Conservation (phyloP, 495 filamentous ascomycete genomes). For the Lasiosphaeria ovina region DNA sequence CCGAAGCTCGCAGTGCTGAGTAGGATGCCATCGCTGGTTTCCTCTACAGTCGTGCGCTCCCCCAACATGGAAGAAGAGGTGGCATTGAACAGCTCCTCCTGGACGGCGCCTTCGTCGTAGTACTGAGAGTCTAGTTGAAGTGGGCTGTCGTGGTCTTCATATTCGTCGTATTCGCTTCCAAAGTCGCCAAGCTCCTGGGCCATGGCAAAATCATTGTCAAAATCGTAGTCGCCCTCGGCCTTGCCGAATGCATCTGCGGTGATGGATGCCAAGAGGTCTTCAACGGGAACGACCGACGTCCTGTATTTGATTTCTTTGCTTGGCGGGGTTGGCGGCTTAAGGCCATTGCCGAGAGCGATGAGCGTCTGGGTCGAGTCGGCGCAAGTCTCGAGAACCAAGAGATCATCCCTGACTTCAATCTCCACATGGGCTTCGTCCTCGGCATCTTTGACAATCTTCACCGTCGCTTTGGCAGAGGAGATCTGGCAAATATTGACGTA, state of each 20-base stretch:
- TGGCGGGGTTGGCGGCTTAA: conserved; percentile 79
- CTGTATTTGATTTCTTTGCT: conserved; percentile 79
- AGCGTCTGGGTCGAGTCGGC: conserved; percentile 97
- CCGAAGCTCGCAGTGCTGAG: conserved; percentile 60
- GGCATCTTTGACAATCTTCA: conserved; percentile 51
- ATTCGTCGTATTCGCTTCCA: conserved; percentile 30
- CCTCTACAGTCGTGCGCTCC: conserved; percentile 39
- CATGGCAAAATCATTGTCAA: conserved; percentile 54
- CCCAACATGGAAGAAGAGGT: conserved; percentile 33
- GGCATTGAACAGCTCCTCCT: conserved; percentile 43
- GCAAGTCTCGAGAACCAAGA: conserved; percentile 90
- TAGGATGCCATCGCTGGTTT: conserved; percentile 57
- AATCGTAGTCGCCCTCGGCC: conserved; percentile 55
- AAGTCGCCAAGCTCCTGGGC: conserved; percentile 40
- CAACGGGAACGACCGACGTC: conserved; percentile 78
- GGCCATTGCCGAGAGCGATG: conserved; percentile 71
- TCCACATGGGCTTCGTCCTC: conserved; percentile 66
- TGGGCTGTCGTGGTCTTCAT: conserved; percentile 39
- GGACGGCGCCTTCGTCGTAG: conserved; percentile 33
- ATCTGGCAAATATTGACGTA: conserved; percentile 84
- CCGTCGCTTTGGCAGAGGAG: conserved; percentile 67
- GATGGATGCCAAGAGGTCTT: conserved; percentile 87
- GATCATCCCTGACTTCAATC: conserved; percentile 76
- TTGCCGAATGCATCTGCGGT: conserved; percentile 75
- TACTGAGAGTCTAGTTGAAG: conserved; percentile 42